Evolutionary conservation across 768 basidiomycete genomes (phyloP).

Genomic region (Tephrocybe sp.): DNA sequence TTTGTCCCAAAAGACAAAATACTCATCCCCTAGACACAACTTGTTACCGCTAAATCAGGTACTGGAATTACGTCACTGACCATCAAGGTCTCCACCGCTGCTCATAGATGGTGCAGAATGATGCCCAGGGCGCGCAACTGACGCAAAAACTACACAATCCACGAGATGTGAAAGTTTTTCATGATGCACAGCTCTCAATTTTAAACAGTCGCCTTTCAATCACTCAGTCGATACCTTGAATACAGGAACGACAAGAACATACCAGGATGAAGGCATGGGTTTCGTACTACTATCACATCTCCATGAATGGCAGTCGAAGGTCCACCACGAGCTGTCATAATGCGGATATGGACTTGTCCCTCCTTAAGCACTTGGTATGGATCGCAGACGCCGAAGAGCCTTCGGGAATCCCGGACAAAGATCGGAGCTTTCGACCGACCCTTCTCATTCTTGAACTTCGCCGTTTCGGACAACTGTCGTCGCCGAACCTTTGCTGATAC

Average conservation of each 20-base stretch:
- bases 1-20: slow-evolving; percentile 68
- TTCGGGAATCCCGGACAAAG: slow-evolving; percentile 59
- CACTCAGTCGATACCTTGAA: neutral
- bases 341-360: slow-evolving; percentile 61
- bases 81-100: slow-evolving; percentile 65
- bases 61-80: slow-evolving; percentile 21
- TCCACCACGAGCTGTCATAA: slow-evolving; percentile 50
- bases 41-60: neutral
- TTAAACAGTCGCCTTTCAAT: slow-evolving; percentile 55
- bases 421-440: slow-evolving; percentile 54
- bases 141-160: slow-evolving; percentile 68
- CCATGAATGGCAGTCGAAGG: slow-evolving; percentile 53
- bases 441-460: slow-evolving; percentile 46
- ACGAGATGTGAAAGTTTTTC: slow-evolving; percentile 51
- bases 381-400: slow-evolving; percentile 67
- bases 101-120: slow-evolving; percentile 69
- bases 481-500: slow-evolving; percentile 40
- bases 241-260: neutral
- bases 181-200: slow-evolving; percentile 56
- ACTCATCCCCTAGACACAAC: slow-evolving; percentile 49
- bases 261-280: slow-evolving; percentile 72
- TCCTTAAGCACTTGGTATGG: slow-evolving; percentile 60
- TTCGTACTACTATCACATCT: slow-evolving; percentile 62
- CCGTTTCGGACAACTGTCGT: slow-evolving; percentile 48
- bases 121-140: slow-evolving; percentile 51